Evolutionary conservation across 495 filamentous ascomycete species (phyloP).

Genomic region (Lindgomyces ingoldianus): DNA sequence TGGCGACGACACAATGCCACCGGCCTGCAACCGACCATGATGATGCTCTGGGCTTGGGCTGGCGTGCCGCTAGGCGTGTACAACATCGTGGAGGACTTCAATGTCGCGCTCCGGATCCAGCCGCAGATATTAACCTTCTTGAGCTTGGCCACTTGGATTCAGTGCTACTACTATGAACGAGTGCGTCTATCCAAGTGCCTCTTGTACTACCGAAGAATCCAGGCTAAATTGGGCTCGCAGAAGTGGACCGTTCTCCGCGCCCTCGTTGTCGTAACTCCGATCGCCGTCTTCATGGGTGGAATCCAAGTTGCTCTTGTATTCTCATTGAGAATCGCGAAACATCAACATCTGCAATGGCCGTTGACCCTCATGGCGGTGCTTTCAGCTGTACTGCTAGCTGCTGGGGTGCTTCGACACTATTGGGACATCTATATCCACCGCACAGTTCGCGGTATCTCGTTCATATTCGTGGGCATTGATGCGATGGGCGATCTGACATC

Average conservation of each 20-base stretch:
- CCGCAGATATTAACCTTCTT: conserved; percentile 62
- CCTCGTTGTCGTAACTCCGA: conserved; percentile 45
- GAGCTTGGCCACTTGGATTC: conserved; percentile 64
- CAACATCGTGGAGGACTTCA: conserved; percentile 63
- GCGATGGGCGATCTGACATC: conserved; percentile 65
- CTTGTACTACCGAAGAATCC: neutral
- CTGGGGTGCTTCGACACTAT: conserved; percentile 58
- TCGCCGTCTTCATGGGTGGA: conserved; percentile 52
- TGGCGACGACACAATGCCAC: conserved; percentile 60
- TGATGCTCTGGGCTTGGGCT: conserved; percentile 66
- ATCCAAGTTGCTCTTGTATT: conserved; percentile 56
- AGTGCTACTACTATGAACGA: conserved; percentile 65
- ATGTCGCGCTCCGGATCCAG: conserved; percentile 61
- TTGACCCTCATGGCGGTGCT: conserved; percentile 61
- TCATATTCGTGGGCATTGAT: conserved; percentile 66
- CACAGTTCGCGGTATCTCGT: conserved; percentile 65
- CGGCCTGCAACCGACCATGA: conserved; percentile 64
- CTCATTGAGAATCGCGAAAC: conserved; percentile 50
- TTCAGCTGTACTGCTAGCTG: conserved; percentile 58
- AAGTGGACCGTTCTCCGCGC: conserved; percentile 52
- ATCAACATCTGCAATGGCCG: conserved; percentile 52
- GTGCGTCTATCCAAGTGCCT: conserved; percentile 32
- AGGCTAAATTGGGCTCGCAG: conserved; percentile 35
- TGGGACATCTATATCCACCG: conserved; percentile 60
- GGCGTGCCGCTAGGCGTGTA: conserved; percentile 67